These are phyloP conservation scores for Leccinum boreale DNA, from an alignment of 768 basidiomycete genomes.

Conservation along the genomic window DNA sequence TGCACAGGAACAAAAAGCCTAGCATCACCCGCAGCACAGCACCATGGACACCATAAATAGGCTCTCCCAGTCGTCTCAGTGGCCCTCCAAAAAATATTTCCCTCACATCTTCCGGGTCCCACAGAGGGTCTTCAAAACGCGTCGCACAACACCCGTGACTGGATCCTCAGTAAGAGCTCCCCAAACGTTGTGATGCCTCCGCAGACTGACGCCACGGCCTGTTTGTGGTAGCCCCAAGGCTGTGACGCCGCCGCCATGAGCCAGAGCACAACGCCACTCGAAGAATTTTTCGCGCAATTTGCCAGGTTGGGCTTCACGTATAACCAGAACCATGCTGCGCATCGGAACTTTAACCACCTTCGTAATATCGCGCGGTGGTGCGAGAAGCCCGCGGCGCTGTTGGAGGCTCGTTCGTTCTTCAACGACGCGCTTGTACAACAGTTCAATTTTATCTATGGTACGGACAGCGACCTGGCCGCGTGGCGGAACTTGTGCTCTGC, in stretches of 20 bases:
- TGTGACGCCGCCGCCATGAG: constrained; percentile 1
- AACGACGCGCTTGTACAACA: constrained; percentile 23
- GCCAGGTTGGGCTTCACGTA: constrained; percentile 16
- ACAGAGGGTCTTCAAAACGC: not conserved
- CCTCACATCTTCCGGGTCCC: not conserved
- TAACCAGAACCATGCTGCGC: constrained; percentile 7
- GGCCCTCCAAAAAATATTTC: not conserved
- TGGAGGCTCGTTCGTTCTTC: constrained; percentile 1
- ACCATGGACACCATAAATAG: not conserved
- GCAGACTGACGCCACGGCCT: not conserved
- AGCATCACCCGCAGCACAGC: not conserved
- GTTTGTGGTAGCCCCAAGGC: not conserved
- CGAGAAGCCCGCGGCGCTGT: not conserved
- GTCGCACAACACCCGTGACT: not conserved
- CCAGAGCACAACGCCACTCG: constrained; percentile 18
- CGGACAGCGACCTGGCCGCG: constrained; percentile 11
- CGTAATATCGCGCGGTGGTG: constrained; percentile 2
- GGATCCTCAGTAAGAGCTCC: not conserved
- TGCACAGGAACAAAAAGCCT: not conserved
- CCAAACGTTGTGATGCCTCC: not conserved
- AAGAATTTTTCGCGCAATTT: constrained; percentile 23
- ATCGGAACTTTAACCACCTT: constrained; percentile 21
- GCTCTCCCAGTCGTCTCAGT: not conserved
- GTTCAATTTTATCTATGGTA: constrained; percentile 24
- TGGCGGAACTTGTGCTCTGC: constrained; percentile 23